Base-by-base conservation (phyloP, 331 rosid species). In the Prunus yedoensis region DNA sequence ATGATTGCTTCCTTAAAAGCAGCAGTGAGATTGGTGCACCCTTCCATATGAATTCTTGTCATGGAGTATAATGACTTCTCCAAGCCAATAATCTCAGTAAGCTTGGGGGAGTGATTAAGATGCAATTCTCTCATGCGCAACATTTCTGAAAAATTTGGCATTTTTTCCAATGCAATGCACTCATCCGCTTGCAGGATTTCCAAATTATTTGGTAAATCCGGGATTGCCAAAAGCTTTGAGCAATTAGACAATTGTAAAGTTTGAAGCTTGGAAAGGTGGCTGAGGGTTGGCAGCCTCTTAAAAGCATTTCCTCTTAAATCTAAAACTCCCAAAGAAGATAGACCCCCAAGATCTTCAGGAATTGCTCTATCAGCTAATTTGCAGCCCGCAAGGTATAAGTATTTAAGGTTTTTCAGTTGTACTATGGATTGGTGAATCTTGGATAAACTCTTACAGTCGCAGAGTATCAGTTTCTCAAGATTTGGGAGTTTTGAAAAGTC, bases 401-500 rank as follows among this genome's bases (percentile, higher is more conserved):
- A 70, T 61, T 66, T 74, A 60, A 85, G 81, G 13, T 72, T 76
- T 75, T 56, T 79, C 9, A 68, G n/a, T 21, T 43, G 56, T 15
- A 46, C 70, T 27, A 87, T 9, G 27, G 86, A 75, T 11, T 60
- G 20, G 21, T 74, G 73, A 77, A 86, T 5, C 23, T 51, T 10
- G 10, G 15, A 8, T 68, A 86, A 66, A 7, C 17, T 68, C 4
- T 62, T 47, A 77, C 90, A 86, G 32, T 78, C 77, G 3, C 8
- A 43, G 30, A 83, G 84, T 9, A 30, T 8, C 4, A 83, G 20
- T 46, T 63, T 72, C 76, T 86, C 77, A 8, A 83, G 87, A 75
- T 52, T 83, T 4, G 87, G 87, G 17, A 83, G 23, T 9, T 65
- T 27, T 15, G 72, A 69, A 65, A 83, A 86, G 53, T 86, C 52